Evolutionary conservation across 1,284 basidiomycete genomes (phyloP).

Genomic region (Mycena citricolor): DNA sequence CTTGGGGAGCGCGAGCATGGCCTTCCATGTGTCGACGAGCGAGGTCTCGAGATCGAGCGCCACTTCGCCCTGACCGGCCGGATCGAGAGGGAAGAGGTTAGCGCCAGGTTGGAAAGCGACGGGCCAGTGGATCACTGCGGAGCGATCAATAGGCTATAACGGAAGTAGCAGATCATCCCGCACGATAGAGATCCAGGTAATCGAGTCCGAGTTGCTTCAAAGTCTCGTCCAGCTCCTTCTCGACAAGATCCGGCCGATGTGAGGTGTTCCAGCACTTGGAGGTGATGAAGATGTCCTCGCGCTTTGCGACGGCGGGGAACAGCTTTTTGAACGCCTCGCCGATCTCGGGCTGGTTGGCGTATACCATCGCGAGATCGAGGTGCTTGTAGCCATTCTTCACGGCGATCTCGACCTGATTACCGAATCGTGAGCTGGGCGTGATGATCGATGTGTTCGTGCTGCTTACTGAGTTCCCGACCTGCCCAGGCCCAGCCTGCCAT

Average conservation of each 20-base stretch:
- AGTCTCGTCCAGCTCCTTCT: constrained; percentile 14
- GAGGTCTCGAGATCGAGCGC: constrained; percentile 7
- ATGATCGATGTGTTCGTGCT: too few relatives aligned
- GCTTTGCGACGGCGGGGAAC: neutral
- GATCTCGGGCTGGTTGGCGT: neutral
- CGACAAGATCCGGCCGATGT: constrained; percentile 14
- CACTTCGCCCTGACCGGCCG: neutral
- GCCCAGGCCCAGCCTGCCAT: neutral
- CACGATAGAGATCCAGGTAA: constrained; percentile 16
- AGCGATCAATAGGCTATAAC: neutral
- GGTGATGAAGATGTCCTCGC: constrained; percentile 3
- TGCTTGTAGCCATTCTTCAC: constrained; percentile 1
- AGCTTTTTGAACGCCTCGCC: constrained; percentile 1
- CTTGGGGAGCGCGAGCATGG: constrained; percentile 4
- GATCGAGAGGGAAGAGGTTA: constrained; percentile 2
- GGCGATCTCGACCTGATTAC: neutral
- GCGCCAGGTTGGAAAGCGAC: constrained; percentile 11
- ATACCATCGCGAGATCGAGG: constrained; percentile 1
- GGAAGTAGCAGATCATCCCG: neutral
- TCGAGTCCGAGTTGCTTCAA: constrained; percentile 12
- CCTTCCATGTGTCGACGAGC: constrained; percentile 13
- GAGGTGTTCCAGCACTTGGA: constrained; percentile 13
- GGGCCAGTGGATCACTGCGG: constrained; percentile 8
- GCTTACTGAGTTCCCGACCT: neutral
- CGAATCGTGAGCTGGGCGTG: constrained; percentile 8